Conservation (phyloP, 495 filamentous ascomycete species). For the Schizothecium vesticola region DNA sequence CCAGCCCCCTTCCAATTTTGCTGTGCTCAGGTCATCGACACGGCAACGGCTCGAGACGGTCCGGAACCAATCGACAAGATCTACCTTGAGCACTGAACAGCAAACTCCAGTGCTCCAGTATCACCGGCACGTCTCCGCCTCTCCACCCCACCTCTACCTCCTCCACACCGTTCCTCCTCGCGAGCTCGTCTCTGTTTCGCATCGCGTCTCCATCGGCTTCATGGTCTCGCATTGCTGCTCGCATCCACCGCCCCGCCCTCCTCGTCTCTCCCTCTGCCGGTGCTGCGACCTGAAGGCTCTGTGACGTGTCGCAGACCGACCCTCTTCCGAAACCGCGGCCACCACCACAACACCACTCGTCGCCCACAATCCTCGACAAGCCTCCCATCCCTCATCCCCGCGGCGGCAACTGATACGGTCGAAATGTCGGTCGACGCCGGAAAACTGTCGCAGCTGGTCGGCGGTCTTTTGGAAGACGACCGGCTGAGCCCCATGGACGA, state of each 20-base stretch:
- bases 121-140: neutral
- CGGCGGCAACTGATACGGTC: neutral
- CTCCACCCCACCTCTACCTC: neutral
- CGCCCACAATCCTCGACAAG: neutral
- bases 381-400: neutral
- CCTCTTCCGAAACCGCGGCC: neutral
- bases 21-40: conserved; percentile 18
- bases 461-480: conserved; percentile 26
- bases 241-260: neutral
- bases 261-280: neutral
- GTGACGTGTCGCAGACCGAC: neutral
- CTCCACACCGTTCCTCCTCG: neutral
- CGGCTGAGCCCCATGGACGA: conserved; percentile 22
- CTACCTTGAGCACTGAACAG: neutral
- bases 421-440: conserved; percentile 23
- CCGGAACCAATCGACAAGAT: conserved; percentile 9
- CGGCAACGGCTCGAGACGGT: conserved; percentile 20
- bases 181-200: neutral
- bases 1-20: conserved; percentile 29
- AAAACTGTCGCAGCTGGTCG: conserved; percentile 21
- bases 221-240: neutral
- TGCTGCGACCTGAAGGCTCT: neutral
- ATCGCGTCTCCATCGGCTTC: neutral
- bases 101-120: neutral
- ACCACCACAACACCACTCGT: neutral